These are phyloP conservation scores for Pseudofabraea citricarpa DNA, from an alignment of 2,329 filamentous ascomycete genomes.

Conservation along the genomic window DNA sequence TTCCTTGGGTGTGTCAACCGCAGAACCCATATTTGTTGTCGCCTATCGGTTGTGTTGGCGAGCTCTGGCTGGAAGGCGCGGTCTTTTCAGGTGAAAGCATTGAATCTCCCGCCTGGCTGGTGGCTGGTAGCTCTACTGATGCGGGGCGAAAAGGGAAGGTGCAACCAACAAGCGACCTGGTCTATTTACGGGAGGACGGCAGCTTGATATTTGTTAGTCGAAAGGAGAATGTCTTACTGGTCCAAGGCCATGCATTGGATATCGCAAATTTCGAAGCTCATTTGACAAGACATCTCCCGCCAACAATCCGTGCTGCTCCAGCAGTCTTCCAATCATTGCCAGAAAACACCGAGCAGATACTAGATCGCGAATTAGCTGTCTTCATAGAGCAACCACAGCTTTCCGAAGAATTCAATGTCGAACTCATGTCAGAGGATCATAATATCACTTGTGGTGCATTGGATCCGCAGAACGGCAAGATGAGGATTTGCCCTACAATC, in stretches of 20 bases:
- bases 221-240: constrained; percentile 21
- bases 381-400: constrained; percentile 30
- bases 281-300: constrained; percentile 30
- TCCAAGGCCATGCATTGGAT: constrained; percentile 34
- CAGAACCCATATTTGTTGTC: constrained; percentile 30
- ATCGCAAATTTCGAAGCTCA: constrained; percentile 34
- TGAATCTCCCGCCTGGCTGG: constrained; percentile 28
- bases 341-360: constrained; percentile 2
- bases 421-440: constrained; percentile 21
- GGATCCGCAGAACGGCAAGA: constrained; percentile 10
- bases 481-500: constrained; percentile 15
- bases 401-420: constrained; percentile 21
- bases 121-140: constrained; percentile 27
- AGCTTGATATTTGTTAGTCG: constrained; percentile 23
- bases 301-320: constrained; percentile 21
- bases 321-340: constrained; percentile 18
- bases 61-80: constrained; percentile 36
- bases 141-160: constrained; percentile 26
- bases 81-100: constrained; percentile 23
- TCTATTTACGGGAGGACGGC: constrained; percentile 21
- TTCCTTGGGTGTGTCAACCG: constrained; percentile 28
- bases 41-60: constrained; percentile 34
- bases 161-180: constrained; percentile 26
- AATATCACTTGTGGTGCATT: background rate
- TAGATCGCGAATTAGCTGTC: constrained; percentile 20